phyloP scores from a whole-genome alignment of 1,284 basidiomycete species.

The Vanrija humicola region DNA sequence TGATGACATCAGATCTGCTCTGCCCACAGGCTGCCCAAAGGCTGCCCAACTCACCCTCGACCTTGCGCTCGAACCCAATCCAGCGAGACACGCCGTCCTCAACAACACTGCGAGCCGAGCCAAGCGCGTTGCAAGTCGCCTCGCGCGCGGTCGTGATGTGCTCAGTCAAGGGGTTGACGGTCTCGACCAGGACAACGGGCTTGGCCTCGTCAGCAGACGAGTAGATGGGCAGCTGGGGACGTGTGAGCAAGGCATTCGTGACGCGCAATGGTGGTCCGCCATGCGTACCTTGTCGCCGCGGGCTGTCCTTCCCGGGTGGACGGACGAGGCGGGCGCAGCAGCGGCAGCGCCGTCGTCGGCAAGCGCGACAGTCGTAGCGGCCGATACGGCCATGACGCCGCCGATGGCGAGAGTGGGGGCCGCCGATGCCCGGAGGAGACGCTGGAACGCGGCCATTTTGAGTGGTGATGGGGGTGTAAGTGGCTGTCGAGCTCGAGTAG shows the following conservation, averaged over 20 bases:
- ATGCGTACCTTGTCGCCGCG: conserved; percentile 37
- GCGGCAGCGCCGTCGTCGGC: conserved; percentile 18
- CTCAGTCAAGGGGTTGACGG: conserved; percentile 65
- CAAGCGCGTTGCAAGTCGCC: conserved; percentile 56
- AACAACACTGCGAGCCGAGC: conserved; percentile 60
- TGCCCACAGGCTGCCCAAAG: background rate
- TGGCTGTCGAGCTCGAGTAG: no score
- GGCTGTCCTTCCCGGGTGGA: conserved; percentile 27
- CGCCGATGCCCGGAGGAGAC: conserved; percentile 19
- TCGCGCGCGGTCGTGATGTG: conserved; percentile 66
- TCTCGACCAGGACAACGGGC: conserved; percentile 64
- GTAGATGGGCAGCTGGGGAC: conserved; percentile 71
- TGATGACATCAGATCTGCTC: conserved; percentile 35
- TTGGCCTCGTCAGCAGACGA: conserved; percentile 51
- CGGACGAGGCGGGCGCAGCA: background rate
- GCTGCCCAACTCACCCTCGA: conserved; percentile 64
- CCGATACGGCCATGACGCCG: conserved; percentile 8
- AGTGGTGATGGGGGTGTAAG: background rate
- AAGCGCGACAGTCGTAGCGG: conserved; percentile 4
- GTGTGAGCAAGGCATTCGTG: background rate
- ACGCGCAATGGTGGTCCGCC: background rate
- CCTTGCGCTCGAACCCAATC: conserved; percentile 73
- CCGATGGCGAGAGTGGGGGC: conserved; percentile 16
- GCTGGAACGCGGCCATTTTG: conserved; percentile 20
- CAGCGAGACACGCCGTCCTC: conserved; percentile 68